These are phyloP conservation scores for Lactifluus rugatus DNA, from an alignment of 768 basidiomycete species.

Conservation along the genomic window DNA sequence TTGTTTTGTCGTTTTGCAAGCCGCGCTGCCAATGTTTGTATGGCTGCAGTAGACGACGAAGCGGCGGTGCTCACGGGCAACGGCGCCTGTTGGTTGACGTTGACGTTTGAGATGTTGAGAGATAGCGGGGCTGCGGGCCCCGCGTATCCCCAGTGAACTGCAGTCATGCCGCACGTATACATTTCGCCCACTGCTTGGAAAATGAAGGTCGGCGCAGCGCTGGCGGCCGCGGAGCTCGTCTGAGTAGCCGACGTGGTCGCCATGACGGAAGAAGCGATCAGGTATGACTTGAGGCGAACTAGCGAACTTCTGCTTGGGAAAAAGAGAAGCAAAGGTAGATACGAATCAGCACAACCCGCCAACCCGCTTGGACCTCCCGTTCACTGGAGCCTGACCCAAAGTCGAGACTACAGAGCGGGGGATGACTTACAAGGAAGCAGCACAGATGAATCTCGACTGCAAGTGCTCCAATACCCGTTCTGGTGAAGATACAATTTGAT, in stretches of 20 bases:
- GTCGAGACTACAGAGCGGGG: neutral
- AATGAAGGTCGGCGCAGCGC: neutral
- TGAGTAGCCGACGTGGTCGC: neutral
- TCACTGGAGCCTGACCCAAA: neutral
- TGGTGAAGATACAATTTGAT: neutral
- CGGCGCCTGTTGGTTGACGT: conserved; percentile 24
- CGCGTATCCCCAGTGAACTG: conserved; percentile 24
- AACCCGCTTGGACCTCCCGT: neutral
- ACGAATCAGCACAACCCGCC: neutral
- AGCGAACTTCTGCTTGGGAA: neutral
- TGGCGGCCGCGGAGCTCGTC: neutral
- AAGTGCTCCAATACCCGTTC: neutral
- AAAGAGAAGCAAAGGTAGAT: neutral
- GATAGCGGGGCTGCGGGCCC: conserved; percentile 22
- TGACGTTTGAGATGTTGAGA: conserved; percentile 34
- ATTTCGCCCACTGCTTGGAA: conserved; percentile 21
- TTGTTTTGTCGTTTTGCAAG: neutral
- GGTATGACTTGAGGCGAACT: neutral
- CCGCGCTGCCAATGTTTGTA: neutral
- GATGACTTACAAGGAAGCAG: neutral
- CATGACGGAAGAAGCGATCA: conserved; percentile 2
- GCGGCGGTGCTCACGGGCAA: conserved; percentile 9
- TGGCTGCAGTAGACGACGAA: neutral
- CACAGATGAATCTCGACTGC: neutral
- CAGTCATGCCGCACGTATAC: conserved; percentile 28